phyloP scores from a whole-genome alignment of 345 rosid genomes.

The Rubroshorea leprosula region DNA sequence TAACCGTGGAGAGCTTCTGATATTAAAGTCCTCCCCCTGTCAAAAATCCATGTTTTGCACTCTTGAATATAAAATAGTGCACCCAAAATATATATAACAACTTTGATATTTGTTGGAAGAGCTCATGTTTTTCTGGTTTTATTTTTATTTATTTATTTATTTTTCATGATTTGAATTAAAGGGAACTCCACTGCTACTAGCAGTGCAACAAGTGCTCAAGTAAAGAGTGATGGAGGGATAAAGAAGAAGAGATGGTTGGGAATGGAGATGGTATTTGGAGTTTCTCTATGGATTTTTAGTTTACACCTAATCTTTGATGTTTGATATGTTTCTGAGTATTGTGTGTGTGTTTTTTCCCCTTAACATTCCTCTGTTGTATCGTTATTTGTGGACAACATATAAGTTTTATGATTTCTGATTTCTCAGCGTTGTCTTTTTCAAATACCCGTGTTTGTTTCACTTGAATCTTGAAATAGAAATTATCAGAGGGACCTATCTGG shows the following conservation, averaged over 20 bases:
- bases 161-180: neutral
- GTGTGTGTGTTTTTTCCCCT: no score
- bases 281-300: conserved; percentile 15
- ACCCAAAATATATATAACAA: no score
- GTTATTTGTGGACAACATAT: neutral
- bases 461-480: neutral
- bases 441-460: no score
- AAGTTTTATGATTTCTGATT: neutral
- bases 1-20: no score
- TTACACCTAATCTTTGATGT: neutral
- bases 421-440: neutral
- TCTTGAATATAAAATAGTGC: no score
- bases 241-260: conserved; percentile 24
- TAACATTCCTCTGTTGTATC: neutral
- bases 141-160: no score
- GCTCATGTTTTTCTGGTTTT: no score
- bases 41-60: no score
- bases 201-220: conserved; percentile 18
- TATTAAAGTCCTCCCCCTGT: no score
- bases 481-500: conserved; percentile 10
- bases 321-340: neutral
- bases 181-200: conserved; percentile 19
- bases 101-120: neutral
- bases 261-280: conserved; percentile 29
- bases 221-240: conserved; percentile 35